These are phyloP conservation scores for Mariannaea sp. DNA, from an alignment of 2,329 filamentous ascomycete genomes.

Conservation along the genomic window DNA sequence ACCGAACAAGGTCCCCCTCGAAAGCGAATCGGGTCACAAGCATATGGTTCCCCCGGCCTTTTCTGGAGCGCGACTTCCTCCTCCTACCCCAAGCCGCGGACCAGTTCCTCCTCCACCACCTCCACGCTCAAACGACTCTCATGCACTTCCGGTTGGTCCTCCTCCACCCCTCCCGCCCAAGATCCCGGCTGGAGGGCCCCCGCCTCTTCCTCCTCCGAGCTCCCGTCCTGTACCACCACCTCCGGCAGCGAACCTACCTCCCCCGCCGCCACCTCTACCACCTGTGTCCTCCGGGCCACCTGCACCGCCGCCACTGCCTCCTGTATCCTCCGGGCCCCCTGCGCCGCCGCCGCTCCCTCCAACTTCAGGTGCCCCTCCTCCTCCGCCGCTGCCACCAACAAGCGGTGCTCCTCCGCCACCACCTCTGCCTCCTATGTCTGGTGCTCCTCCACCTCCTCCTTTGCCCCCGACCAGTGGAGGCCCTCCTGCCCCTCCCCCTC, in stretches of 20 bases:
- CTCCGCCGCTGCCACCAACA: slow-evolving; percentile 43
- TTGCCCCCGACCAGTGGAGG: slow-evolving; percentile 37
- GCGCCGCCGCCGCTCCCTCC: slow-evolving; percentile 45
- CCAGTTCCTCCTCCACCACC: slow-evolving; percentile 75
- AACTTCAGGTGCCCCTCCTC: slow-evolving; percentile 32
- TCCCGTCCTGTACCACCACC: slow-evolving; percentile 59
- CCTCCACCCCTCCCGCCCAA: slow-evolving; percentile 56
- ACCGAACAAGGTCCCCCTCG: slow-evolving; percentile 72
- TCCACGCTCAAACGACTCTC: slow-evolving; percentile 45
- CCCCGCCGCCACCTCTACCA: slow-evolving; percentile 40
- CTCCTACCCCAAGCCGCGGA: slow-evolving; percentile 74
- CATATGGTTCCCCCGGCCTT: slow-evolving; percentile 85
- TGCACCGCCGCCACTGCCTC: slow-evolving; percentile 53
- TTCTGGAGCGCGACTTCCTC: slow-evolving; percentile 69
- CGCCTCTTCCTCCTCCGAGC: slow-evolving; percentile 57
- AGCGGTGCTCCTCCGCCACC: slow-evolving; percentile 50
- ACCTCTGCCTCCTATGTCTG: slow-evolving; percentile 47
- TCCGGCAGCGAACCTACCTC: slow-evolving; percentile 48
- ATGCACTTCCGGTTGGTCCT: slow-evolving; percentile 40
- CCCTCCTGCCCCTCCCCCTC: slow-evolving; percentile 50
- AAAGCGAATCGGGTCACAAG: slow-evolving; percentile 60
- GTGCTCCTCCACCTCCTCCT: slow-evolving; percentile 29
- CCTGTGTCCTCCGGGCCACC: slow-evolving; percentile 37
- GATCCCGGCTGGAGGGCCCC: slow-evolving; percentile 49
- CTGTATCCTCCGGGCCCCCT: slow-evolving; percentile 41